Conservation (phyloP, 805 yeast species). For the Candida michaelii region DNA sequence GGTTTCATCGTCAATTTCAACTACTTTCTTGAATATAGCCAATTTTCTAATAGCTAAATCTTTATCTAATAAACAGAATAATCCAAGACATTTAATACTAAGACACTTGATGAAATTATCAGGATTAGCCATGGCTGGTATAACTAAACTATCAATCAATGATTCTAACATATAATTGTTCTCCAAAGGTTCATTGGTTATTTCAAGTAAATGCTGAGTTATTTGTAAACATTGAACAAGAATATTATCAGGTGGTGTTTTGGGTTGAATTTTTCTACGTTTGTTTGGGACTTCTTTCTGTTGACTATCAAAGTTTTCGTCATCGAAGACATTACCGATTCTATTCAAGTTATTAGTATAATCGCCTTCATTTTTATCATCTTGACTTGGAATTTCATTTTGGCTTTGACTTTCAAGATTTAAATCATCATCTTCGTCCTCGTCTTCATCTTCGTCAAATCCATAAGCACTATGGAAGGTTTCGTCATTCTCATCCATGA, state of each 20-base stretch:
- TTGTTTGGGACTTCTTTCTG: conserved; percentile 13
- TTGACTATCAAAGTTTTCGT: conserved; percentile 13
- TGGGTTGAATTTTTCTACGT: conserved; percentile 38
- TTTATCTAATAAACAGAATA: conserved; percentile 71
- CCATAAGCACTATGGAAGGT: conserved; percentile 50
- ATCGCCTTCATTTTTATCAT: conserved; percentile 19
- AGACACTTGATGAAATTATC: conserved; percentile 46
- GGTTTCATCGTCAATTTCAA: conserved; percentile 63
- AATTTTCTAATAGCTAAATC: conserved; percentile 61
- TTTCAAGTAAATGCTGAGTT: conserved; percentile 66
- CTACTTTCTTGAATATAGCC: conserved; percentile 66
- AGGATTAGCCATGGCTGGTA: conserved; percentile 59
- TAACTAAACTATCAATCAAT: conserved; percentile 70
- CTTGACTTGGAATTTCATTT: conserved; percentile 16
- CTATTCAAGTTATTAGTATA: conserved; percentile 15
- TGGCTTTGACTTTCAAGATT: conserved; percentile 17
- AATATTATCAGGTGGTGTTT: conserved; percentile 45
- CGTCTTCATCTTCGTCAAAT: conserved; percentile 22
- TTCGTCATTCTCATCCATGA: conserved; percentile 44
- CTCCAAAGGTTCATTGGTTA: conserved; percentile 62
- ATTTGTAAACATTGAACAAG: conserved; percentile 64
- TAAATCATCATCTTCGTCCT: conserved; percentile 21
- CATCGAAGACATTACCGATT: conserved; percentile 18
- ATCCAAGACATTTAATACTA: conserved; percentile 75
- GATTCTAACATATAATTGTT: conserved; percentile 67